Conservation (phyloP, 2,329 filamentous ascomycete species). For the Beauveria scarabaeidicola region DNA sequence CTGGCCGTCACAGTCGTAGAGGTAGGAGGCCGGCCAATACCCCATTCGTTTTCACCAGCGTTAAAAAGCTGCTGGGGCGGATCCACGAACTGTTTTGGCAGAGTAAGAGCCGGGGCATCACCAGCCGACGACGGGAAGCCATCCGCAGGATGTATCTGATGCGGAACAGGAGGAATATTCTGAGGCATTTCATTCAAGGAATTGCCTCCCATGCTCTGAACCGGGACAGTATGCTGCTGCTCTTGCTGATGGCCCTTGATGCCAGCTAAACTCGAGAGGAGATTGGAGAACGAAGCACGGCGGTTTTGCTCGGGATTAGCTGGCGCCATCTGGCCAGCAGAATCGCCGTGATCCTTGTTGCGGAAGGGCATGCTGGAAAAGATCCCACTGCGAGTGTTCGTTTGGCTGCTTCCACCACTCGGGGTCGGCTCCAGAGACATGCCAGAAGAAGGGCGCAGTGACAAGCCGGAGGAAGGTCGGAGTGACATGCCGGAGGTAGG, state of each 20-base stretch:
- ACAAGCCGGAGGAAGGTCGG: no score
- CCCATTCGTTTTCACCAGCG: not conserved
- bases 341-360: not conserved
- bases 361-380: not conserved
- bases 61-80: not conserved
- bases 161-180: not conserved
- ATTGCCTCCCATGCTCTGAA: not conserved
- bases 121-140: not conserved
- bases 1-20: not conserved
- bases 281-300: slow-evolving; percentile 2
- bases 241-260: not conserved
- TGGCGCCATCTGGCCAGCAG: not conserved
- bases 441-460: not conserved
- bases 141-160: not conserved
- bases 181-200: not conserved
- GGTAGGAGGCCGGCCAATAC: not conserved
- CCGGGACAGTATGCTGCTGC: not conserved
- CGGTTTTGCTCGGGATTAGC: not conserved
- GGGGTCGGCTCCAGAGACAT: not conserved
- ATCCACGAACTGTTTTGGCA: not conserved
- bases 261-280: not conserved
- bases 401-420: not conserved
- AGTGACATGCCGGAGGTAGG: slow-evolving; percentile 1
- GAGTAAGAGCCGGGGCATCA: not conserved
- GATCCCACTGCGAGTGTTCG: not conserved